Conservation (phyloP, 179 eudicot species). For the Silene noctiflora region DNA sequence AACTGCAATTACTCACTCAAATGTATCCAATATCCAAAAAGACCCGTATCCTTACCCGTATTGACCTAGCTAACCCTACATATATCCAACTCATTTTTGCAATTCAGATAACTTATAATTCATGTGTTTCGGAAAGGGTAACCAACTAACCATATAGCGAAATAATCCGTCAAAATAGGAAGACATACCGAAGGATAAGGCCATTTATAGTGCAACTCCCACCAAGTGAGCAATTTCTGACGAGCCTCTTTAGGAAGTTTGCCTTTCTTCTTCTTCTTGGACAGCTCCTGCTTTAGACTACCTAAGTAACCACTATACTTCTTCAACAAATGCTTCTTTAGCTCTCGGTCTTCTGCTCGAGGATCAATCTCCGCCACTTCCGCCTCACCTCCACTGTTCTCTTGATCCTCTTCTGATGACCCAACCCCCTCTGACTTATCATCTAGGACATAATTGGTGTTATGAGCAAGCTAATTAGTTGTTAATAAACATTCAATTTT, state of each 20-base stretch:
- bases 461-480: too few relatives aligned
- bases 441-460: constrained; percentile 27
- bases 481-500: too few relatives aligned
- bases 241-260: constrained; percentile 94
- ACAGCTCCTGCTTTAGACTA: constrained; percentile 81
- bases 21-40: too few relatives aligned
- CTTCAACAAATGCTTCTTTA: constrained; percentile 77
- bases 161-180: too few relatives aligned
- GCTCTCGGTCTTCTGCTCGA: constrained; percentile 70
- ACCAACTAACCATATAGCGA: too few relatives aligned
- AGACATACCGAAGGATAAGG: constrained; percentile 85
- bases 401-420: constrained; percentile 86
- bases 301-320: constrained; percentile 89
- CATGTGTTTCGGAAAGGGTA: too few relatives aligned
- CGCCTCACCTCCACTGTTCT: constrained; percentile 68
- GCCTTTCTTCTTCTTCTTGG: constrained; percentile 96
- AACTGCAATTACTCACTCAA: too few relatives aligned
- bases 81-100: too few relatives aligned
- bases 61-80: too few relatives aligned
- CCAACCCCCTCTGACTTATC: constrained; percentile 71
- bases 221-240: constrained; percentile 86
- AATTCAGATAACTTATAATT: too few relatives aligned
- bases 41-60: too few relatives aligned
- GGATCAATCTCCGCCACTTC: constrained; percentile 71
- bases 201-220: constrained; percentile 92